These are phyloP conservation scores for Tricholoma furcatifolium DNA, from an alignment of 768 basidiomycete species.

Conservation along the genomic window DNA sequence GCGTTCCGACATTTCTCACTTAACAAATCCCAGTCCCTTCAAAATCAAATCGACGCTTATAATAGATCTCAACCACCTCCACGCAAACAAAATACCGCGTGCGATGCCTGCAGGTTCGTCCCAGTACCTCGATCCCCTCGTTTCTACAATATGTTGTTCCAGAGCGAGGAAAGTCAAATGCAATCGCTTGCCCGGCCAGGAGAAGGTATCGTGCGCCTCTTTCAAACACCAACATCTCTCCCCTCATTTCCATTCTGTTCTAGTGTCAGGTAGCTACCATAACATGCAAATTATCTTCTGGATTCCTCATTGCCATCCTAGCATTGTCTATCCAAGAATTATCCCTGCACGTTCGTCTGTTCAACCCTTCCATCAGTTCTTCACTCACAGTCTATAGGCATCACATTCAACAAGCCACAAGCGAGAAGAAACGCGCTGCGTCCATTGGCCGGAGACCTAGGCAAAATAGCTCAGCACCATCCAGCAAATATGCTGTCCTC, in stretches of 20 bases:
- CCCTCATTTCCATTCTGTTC: background rate
- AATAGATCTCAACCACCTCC: constrained; percentile 82
- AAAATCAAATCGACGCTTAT: constrained; percentile 81
- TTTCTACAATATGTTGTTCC: constrained; percentile 14
- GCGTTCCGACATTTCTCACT: constrained; percentile 46
- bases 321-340: constrained; percentile 87
- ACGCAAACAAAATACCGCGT: constrained; percentile 90
- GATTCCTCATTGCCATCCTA: constrained; percentile 27
- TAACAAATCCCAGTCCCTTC: constrained; percentile 66
- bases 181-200: constrained; percentile 76
- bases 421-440: constrained; percentile 73
- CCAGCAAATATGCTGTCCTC: constrained; percentile 43
- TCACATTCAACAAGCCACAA: constrained; percentile 80
- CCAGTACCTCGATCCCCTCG: constrained; percentile 4
- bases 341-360: constrained; percentile 82
- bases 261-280: constrained; percentile 62
- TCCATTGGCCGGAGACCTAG: constrained; percentile 62
- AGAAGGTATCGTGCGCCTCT: constrained; percentile 56
- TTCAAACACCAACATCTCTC: background rate
- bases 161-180: constrained; percentile 91
- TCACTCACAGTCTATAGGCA: constrained; percentile 45
- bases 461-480: constrained; percentile 46
- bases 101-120: constrained; percentile 83
- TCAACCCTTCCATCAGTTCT: constrained; percentile 1
- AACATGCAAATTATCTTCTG: constrained; percentile 12